Evolutionary conservation across 192 early-diverging fungal genomes (phyloP).

Genomic region (Coemansia nantahalensis): DNA sequence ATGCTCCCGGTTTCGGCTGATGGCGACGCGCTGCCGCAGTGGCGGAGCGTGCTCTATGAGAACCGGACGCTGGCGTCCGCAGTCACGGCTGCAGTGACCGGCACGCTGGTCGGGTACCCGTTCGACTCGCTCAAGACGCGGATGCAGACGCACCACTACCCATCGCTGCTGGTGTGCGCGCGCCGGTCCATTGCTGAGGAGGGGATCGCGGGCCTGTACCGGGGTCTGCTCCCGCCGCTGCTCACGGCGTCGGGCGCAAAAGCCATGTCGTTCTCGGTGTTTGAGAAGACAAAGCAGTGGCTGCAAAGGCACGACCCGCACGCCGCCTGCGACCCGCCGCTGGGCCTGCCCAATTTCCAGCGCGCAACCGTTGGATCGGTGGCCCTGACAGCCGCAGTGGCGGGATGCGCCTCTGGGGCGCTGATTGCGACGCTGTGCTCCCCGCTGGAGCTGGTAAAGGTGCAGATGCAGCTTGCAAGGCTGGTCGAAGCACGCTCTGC

Average conservation of each 20-base stretch:
- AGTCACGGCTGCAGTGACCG: conserved; percentile 65
- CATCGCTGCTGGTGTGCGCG: conserved; percentile 74
- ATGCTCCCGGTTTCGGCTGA: no score
- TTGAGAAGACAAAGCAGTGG: conserved; percentile 67
- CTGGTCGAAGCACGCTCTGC: conserved; percentile 51
- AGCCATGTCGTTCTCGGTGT: conserved; percentile 88
- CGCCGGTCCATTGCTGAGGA: conserved; percentile 73
- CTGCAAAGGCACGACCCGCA: conserved; percentile 39
- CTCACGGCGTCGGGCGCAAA: conserved; percentile 83
- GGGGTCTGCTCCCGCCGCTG: conserved; percentile 81
- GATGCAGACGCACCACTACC: conserved; percentile 92
- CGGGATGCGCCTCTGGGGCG: conserved; percentile 62
- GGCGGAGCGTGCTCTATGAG: conserved; percentile 36
- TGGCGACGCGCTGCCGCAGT: conserved; percentile 2
- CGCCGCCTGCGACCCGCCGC: not conserved
- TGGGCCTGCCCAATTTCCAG: conserved; percentile 38
- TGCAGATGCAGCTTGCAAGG: conserved; percentile 69
- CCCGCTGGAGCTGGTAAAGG: conserved; percentile 76
- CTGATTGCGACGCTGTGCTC: conserved; percentile 68
- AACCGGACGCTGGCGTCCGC: conserved; percentile 69
- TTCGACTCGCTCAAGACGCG: conserved; percentile 97
- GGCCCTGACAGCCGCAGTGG: conserved; percentile 50
- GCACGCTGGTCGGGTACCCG: conserved; percentile 70
- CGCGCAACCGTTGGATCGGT: conserved; percentile 42
- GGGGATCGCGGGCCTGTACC: conserved; percentile 81